Evolutionary conservation across 805 yeast genomes (phyloP), one percentile per base, ranked within the genome.

Genomic region (Crinitomyces ghanaensis): DNA sequence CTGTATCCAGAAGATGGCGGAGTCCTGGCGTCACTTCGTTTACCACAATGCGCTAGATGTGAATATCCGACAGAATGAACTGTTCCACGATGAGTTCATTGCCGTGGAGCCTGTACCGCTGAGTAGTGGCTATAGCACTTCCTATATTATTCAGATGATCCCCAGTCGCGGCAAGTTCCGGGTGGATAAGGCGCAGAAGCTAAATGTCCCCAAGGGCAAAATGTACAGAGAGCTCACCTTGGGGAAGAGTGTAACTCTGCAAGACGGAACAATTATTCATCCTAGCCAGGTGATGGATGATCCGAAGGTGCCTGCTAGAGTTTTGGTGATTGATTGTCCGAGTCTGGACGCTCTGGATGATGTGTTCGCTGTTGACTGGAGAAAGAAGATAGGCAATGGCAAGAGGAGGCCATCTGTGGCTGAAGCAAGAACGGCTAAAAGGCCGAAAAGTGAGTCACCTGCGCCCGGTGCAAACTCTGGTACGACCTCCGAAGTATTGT

Each of bases 1-100:
- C n/a, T n/a, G n/a, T n/a, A 17, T 29, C 9, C 18, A 23, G 7
- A 27, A 29, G 12, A 29, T 25, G 14, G 21, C 26, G 11, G 68
- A 86, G 1, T 72, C 88, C 0, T 84, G 95, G 94, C 66, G 94
- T 42, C 73, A 74, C 43, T 86, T 88, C 58, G 83, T 85, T 9
- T 83, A 82, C 52, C 68, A 95, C 41, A 70, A 76, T 12, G 44
- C 50, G 13, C 39, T 56, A 45, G 85, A 84, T 1, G 66, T 79
- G 31, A 63, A 67, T 22, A 51, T 81, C 34, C 55, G 55, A 3
- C 52, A 33, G 5, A 18, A 39, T 17, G 32, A 37, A 12, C 56
- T 21, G 41, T 59, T 17, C 41, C 53, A 26, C 50, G 64, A 44
- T 26, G 49, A 51, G 11, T 38, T 40, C 19, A 37, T 56, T n/a